phyloP scores from a whole-genome alignment of 345 rosid species.

The Aquilaria malaccensis region DNA sequence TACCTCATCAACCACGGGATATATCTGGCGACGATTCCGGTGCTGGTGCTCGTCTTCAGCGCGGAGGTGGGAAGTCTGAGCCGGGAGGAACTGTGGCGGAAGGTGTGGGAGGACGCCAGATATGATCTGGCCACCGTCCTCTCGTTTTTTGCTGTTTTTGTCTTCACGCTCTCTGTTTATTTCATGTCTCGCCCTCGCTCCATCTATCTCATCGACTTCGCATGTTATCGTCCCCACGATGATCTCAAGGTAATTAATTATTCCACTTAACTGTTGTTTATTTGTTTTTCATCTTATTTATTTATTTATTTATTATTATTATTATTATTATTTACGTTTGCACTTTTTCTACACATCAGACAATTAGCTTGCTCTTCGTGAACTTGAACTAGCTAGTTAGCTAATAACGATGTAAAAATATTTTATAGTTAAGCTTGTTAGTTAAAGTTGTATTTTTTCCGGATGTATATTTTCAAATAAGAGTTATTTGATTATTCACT shows the following conservation, averaged over 20 bases:
- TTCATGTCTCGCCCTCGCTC: conserved; percentile 85
- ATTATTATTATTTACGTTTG: no score
- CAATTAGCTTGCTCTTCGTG: no score
- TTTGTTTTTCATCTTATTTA: no score
- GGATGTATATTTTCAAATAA: no score
- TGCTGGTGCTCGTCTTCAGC: conserved; percentile 67
- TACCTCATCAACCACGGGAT: conserved; percentile 92
- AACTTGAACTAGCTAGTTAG: no score
- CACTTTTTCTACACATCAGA: no score
- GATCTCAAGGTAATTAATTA: conserved; percentile 60
- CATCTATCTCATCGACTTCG: conserved; percentile 74
- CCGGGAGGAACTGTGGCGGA: conserved; percentile 78
- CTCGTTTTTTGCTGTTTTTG: conserved; percentile 52
- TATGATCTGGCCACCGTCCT: conserved; percentile 75
- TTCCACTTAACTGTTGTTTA: no score
- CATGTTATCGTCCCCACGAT: conserved; percentile 70
- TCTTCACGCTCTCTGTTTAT: conserved; percentile 65
- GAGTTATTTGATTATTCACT: no score
- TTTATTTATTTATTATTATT: no score
- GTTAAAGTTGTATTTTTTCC: no score
- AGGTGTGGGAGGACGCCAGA: conserved; percentile 65
- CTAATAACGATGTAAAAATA: no score
- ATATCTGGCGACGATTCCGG: conserved; percentile 85
- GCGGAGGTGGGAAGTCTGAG: conserved; percentile 87
- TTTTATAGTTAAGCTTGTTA: no score